Base-by-base conservation (phyloP, 1,284 basidiomycete species). In the Phylloboletellus chloephorus region DNA sequence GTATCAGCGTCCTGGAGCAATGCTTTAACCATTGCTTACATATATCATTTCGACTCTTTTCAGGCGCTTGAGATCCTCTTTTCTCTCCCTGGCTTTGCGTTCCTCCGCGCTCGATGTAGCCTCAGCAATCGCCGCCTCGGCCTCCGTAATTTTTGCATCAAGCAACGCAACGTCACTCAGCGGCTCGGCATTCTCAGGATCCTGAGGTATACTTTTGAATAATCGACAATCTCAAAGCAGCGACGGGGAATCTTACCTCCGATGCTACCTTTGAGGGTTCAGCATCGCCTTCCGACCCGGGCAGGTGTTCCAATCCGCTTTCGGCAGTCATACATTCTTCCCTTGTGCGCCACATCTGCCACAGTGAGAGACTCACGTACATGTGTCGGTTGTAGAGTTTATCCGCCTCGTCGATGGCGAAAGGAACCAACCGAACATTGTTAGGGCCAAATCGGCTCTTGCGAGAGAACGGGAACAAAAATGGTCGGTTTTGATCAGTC, bases 241-340 rank as follows among this genome's bases (percentile, higher is more conserved):
- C 34, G 36, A 31, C 20, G 12, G 7, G 31, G 16, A 40, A 30
- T 57, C 67, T 52, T 50, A 74, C 74, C 50, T 73, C 63, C 46
- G 36, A 31, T 47, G 60, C 47, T 55, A 51, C 46, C 54, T 64
- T 79, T 16, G 69, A 73, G 3, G 70, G 66, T 49, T 72, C 68
- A 35, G 66, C 63, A 20, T 73, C 74, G 20, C 72, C 73, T 47
- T 79, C 79, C 21, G 73, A 63, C 37, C 84, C 76, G 24, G 83
- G 76, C 73, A 91, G 72, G 64, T 78, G 70, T 51, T 90, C 86
- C 47, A 97, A 66, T 9, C 95, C 96, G 53, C 91, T 90, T 68
- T 98, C 96, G 39, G 87, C 81, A 3, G 85, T 83, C 73, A 96
- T 88, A 57, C 88, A 96, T 56, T 98, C 94, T 62, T 98, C 94